These are phyloP conservation scores for Trichosporon ovoides DNA, from an alignment of 1,284 basidiomycete genomes.

Conservation along the genomic window DNA sequence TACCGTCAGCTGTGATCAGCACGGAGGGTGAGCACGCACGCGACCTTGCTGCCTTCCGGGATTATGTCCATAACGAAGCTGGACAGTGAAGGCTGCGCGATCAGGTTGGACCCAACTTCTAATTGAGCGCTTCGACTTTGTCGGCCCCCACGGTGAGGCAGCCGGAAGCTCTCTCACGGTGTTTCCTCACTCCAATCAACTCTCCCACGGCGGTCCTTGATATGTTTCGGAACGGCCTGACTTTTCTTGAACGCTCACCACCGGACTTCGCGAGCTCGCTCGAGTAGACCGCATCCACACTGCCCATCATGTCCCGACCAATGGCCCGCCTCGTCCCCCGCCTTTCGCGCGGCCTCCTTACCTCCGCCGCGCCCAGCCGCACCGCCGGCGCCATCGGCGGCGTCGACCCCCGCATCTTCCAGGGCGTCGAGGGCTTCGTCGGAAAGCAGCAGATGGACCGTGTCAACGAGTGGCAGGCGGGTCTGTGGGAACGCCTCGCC, in stretches of 20 bases:
- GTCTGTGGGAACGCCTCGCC: slow-evolving; percentile 44
- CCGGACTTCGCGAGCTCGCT: background rate
- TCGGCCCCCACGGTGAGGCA: background rate
- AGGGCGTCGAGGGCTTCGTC: slow-evolving; percentile 37
- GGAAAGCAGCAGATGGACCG: slow-evolving; percentile 33
- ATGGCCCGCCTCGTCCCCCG: slow-evolving; percentile 3
- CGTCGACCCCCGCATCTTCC: slow-evolving; percentile 38
- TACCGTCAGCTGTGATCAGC: slow-evolving; percentile 13
- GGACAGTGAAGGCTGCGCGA: too few relatives aligned
- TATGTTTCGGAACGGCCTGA: slow-evolving; percentile 3
- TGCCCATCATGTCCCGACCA: slow-evolving; percentile 11
- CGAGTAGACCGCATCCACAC: slow-evolving; percentile 5
- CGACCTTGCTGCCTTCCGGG: slow-evolving; percentile 11
- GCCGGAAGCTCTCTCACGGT: background rate
- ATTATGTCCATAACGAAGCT: slow-evolving; percentile 7
- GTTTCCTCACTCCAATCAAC: background rate
- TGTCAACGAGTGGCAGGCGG: slow-evolving; percentile 42
- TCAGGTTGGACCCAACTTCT: too few relatives aligned
- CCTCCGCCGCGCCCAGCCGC: background rate
- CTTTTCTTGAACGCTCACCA: slow-evolving; percentile 9
- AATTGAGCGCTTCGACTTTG: background rate
- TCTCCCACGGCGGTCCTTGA: slow-evolving; percentile 8
- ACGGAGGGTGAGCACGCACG: background rate
- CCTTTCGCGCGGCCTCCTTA: slow-evolving; percentile 4
- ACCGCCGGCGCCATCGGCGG: slow-evolving; percentile 15